These are phyloP conservation scores for Cryptosporidium parvum DNA, from an alignment of 169 alveolate genomes.

Conservation along the genomic window DNA sequence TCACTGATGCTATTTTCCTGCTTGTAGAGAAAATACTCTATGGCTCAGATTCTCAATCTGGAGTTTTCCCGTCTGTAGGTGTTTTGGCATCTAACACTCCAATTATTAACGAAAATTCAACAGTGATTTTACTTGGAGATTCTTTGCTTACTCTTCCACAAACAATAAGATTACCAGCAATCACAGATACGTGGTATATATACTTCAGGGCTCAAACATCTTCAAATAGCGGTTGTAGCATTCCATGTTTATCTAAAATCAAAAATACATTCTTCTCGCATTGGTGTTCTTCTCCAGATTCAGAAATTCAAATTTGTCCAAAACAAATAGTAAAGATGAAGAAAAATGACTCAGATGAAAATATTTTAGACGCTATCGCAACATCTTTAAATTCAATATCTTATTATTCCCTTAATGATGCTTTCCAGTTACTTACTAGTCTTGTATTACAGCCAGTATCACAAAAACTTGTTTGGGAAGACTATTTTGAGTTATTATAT, in stretches of 20 bases:
- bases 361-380: conserved; percentile 64
- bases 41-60: conserved; percentile 49
- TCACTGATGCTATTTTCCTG: conserved; percentile 49
- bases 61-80: conserved; percentile 71
- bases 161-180: conserved; percentile 52
- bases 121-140: conserved; percentile 52
- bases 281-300: conserved; percentile 36
- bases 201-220: conserved; percentile 70
- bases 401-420: conserved; percentile 58
- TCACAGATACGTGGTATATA: conserved; percentile 31
- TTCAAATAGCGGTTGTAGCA: conserved; percentile 65
- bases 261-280: conserved; percentile 37
- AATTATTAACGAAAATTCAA: conserved; percentile 19
- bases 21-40: conserved; percentile 42
- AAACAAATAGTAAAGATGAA: conserved; percentile 46
- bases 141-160: conserved; percentile 56
- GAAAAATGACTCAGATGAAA: conserved; percentile 27
- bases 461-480: conserved; percentile 58
- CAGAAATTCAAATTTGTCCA: conserved; percentile 61
- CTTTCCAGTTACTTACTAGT: conserved; percentile 36
- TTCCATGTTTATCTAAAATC: conserved; percentile 31
- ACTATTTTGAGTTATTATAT: conserved; percentile 55
- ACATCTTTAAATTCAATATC: conserved; percentile 29
- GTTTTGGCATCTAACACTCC: conserved; percentile 33
- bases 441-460: conserved; percentile 42